These are phyloP conservation scores for Yarrowia galli DNA, from an alignment of 1,139 yeast species.

Conservation along the genomic window DNA sequence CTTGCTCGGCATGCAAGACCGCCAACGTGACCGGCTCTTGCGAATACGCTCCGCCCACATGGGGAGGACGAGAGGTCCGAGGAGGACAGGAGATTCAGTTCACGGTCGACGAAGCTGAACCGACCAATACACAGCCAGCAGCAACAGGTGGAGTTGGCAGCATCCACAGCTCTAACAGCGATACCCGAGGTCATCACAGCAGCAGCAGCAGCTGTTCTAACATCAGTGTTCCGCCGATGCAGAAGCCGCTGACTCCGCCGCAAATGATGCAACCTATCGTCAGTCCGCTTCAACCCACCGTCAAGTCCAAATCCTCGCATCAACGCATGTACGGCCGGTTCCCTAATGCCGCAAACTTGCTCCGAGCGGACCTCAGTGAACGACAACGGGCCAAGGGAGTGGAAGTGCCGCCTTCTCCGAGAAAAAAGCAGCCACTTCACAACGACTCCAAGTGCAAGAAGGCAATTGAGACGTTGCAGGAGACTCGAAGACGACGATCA, in stretches of 20 bases:
- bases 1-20: conserved; percentile 36
- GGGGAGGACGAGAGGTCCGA: conserved; percentile 32
- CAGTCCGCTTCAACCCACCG: conserved; percentile 26
- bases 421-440: conserved; percentile 18
- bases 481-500: conserved; percentile 2
- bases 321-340: conserved; percentile 37
- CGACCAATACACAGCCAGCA: background rate
- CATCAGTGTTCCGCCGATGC: conserved; percentile 20
- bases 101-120: conserved; percentile 16
- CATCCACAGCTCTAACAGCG: background rate
- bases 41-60: conserved; percentile 28
- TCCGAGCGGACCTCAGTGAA: conserved; percentile 21
- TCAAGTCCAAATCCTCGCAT: conserved; percentile 11
- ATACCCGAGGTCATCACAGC: conserved; percentile 28
- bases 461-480: conserved; percentile 29
- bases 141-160: background rate
- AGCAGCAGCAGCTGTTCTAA: conserved; percentile 31
- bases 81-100: conserved; percentile 26
- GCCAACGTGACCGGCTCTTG: conserved; percentile 32
- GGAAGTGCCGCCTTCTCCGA: conserved; percentile 15
- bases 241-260: conserved; percentile 28
- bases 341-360: conserved; percentile 32
- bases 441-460: conserved; percentile 15
- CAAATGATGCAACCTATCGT: conserved; percentile 14
- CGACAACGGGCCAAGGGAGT: conserved; percentile 9